phyloP scores from a whole-genome alignment of 768 basidiomycete species.

The Clavulina sp. region DNA sequence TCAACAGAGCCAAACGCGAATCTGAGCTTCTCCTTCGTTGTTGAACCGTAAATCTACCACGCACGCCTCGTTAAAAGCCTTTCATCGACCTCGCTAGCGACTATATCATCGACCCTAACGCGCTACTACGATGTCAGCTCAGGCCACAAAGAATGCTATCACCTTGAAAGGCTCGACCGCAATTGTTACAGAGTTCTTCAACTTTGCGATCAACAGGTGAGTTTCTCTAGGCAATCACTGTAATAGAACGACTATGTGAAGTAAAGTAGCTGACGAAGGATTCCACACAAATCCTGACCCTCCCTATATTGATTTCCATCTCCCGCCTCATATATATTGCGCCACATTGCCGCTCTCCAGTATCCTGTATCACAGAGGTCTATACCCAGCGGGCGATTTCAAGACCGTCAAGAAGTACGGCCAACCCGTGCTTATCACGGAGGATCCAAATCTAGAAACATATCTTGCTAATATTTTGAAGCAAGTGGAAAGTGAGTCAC shows the following conservation, averaged over 20 bases:
- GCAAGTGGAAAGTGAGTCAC: conserved; percentile 71
- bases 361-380: conserved; percentile 89
- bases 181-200: conserved; percentile 96
- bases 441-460: conserved; percentile 81
- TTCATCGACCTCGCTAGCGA: no score
- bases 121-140: conserved; percentile 2
- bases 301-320: no score
- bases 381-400: conserved; percentile 97
- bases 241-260: neutral
- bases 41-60: no score
- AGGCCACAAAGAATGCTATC: conserved; percentile 25
- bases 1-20: neutral
- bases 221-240: conserved; percentile 17
- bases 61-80: no score
- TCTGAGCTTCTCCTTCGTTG: neutral
- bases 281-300: no score
- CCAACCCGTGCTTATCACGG: conserved; percentile 84
- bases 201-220: conserved; percentile 95
- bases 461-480: conserved; percentile 88
- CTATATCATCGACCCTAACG: no score
- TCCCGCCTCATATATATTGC: no score
- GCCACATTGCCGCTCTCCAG: conserved; percentile 23
- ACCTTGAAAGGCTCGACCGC: conserved; percentile 90
- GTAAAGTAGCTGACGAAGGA: neutral
- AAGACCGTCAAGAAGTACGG: conserved; percentile 99